Percentiles rank a stretch among this genome's conserved stretches.
Conservation (phyloP, 768 basidiomycete species). For the Leccinum longicurvipes region DNA sequence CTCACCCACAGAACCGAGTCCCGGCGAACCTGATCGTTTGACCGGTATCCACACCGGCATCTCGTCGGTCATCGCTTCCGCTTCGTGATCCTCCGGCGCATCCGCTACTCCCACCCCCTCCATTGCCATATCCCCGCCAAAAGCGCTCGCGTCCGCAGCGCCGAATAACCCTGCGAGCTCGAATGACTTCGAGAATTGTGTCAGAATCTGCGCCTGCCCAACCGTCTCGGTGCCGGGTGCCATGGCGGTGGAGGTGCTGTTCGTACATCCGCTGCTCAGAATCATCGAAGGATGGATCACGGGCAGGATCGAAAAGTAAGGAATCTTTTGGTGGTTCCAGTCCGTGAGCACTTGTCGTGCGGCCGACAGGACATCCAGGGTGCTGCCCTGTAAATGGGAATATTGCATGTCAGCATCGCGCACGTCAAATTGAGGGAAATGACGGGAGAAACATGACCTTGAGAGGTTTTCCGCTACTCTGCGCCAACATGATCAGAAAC, state of each 20-base stretch:
- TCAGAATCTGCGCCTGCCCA: constrained; percentile 77
- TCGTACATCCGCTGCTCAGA: constrained; percentile 25
- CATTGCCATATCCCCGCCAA: constrained; percentile 45
- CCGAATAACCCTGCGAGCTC: constrained; percentile 78
- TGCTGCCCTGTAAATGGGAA: constrained; percentile 84
- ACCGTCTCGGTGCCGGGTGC: constrained; percentile 77
- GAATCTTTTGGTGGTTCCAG: constrained; percentile 96
- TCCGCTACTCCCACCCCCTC: no score
- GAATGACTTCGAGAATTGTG: constrained; percentile 72
- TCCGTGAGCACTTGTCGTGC: constrained; percentile 82
- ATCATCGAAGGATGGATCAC: constrained; percentile 72
- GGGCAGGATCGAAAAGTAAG: constrained; percentile 82
- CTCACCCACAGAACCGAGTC: not conserved
- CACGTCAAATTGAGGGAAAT: no score
- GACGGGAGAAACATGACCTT: constrained; percentile 53
- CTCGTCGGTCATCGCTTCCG: constrained; percentile 39
- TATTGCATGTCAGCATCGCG: not conserved
- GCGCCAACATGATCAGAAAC: constrained; percentile 86
- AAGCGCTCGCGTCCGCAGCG: constrained; percentile 78
- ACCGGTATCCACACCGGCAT: constrained; percentile 32
- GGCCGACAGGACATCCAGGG: constrained; percentile 79
- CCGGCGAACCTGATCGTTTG: constrained; percentile 21
- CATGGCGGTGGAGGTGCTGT: constrained; percentile 29
- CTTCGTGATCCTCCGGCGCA: constrained; percentile 28
- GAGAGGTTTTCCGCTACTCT: constrained; percentile 78